Evolutionary conservation across 1,139 yeast species (phyloP), one percentile per base, ranked within the genome.

Genomic region (Diutina sp.): DNA sequence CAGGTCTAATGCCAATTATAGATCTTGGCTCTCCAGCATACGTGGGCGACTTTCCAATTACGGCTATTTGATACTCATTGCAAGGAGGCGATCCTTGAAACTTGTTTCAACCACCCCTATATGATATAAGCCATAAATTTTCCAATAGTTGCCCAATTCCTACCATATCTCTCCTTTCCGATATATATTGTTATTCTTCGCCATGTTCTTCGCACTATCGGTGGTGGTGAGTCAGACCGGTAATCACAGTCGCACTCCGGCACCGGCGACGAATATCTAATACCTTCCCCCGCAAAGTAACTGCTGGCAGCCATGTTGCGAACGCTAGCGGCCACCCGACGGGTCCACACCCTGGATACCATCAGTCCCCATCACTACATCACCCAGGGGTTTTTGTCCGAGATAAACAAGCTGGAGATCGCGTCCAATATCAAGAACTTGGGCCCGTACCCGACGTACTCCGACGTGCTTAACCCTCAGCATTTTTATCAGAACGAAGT

Each of bases 401-500:
- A 64, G 9, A 63, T 70, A 45, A 69, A 70, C 60, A 69, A 71
- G 55, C 69, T 72, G 58, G 73, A 73, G 56, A 72, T 76, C n/a
- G 77, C 78, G 8, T 66, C 71, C 55, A 74, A 73, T 57, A 63
- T 76, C 56, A 62, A 68, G 55, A 72, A 75, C 58, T 64, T 76
- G 51, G 78, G 79, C 3, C 78, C 80, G 3, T 76, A 70, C 60
- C 80, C 80, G 4, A 65, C 73, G 5, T 73, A 74, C 58, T 74
- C 79, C 57, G 72, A 67, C 58, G 75, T 77, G 54, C 62, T 80
- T 51, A 81, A 78, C 58, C 79, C 80, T 11, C 90, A 84, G 64
- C 98, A 91, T 66, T 93, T 87, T 68, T 90, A 87, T 67, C 97
- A 91, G 64, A 90, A 90, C 66, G 83, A 86, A 30, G 78, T 89